phyloP scores from a whole-genome alignment of 257 asterid species.

The Vinca minor region DNA sequence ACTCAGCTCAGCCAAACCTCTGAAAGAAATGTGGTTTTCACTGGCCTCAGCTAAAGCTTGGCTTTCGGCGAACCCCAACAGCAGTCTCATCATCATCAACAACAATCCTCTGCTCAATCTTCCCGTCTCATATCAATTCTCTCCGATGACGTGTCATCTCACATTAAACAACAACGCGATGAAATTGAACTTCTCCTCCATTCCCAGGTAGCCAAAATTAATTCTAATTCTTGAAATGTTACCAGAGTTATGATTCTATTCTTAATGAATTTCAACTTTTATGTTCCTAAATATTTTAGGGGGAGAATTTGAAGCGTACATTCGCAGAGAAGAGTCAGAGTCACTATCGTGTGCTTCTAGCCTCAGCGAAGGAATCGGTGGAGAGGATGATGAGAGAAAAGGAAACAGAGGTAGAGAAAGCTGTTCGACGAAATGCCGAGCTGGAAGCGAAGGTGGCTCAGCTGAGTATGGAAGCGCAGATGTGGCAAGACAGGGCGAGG shows the following conservation, averaged over 20 bases:
- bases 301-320: conserved; percentile 26
- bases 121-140: conserved; percentile 20
- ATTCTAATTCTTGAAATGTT: background rate
- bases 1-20: conserved; percentile 23
- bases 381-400: conserved; percentile 31
- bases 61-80: conserved; percentile 28
- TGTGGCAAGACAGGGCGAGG: conserved; percentile 35
- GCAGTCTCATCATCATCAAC: conserved; percentile 14
- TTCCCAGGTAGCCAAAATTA: conserved; percentile 16
- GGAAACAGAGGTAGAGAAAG: conserved; percentile 33
- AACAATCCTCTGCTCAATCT: conserved; percentile 34
- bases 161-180: conserved; percentile 28
- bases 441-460: conserved; percentile 33
- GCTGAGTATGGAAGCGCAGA: conserved; percentile 32
- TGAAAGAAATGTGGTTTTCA: conserved; percentile 28
- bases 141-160: conserved; percentile 26
- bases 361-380: conserved; percentile 31
- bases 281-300: conserved; percentile 13
- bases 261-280: background rate
- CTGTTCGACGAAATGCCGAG: conserved; percentile 29
- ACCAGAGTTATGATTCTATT: background rate
- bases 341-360: conserved; percentile 24
- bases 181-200: conserved; percentile 33
- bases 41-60: conserved; percentile 41
- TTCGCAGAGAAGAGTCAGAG: conserved; percentile 33